Percentiles rank a stretch among this genome's conserved stretches.
phyloP scores from a whole-genome alignment of 768 basidiomycete species.

The Russula griseocarnosa region DNA sequence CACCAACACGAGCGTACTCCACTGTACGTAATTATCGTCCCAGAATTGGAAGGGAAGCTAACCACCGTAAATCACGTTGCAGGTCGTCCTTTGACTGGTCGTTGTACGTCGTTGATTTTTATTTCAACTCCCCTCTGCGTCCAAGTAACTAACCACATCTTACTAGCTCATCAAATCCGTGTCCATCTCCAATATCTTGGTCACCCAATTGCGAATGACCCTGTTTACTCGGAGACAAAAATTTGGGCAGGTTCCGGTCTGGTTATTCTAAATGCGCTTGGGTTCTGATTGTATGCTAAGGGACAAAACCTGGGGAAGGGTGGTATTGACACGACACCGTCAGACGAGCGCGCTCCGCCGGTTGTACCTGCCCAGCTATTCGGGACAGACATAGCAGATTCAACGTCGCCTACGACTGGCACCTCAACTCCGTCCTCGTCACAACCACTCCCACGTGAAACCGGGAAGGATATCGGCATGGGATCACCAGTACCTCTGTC shows the following conservation, averaged over 20 bases:
- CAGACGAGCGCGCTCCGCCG: slow-evolving; percentile 60
- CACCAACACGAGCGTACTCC: slow-evolving; percentile 82
- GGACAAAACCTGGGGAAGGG: slow-evolving; percentile 70
- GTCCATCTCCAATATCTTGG: slow-evolving; percentile 96
- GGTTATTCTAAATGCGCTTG: neutral
- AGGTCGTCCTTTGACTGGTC: slow-evolving; percentile 88
- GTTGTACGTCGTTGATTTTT: slow-evolving; percentile 58
- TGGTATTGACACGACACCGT: slow-evolving; percentile 74
- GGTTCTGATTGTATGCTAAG: slow-evolving; percentile 36
- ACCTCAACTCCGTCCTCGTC: slow-evolving; percentile 2
- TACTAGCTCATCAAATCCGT: slow-evolving; percentile 88
- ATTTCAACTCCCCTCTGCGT: neutral
- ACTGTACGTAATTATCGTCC: slow-evolving; percentile 48
- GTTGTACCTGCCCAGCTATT: slow-evolving; percentile 43
- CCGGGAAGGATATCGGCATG: slow-evolving; percentile 84
- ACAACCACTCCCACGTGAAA: slow-evolving; percentile 73
- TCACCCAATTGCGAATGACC: slow-evolving; percentile 91
- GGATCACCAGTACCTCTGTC: slow-evolving; percentile 80
- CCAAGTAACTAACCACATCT: neutral
- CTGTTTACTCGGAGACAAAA: slow-evolving; percentile 76
- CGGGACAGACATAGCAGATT: slow-evolving; percentile 32
- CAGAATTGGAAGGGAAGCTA: neutral
- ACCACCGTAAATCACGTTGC: slow-evolving; percentile 18
- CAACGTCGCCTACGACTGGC: neutral
- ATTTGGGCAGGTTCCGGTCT: slow-evolving; percentile 58